Evolutionary conservation across 345 rosid species (phyloP).

Genomic region (Citropsis articulata): DNA sequence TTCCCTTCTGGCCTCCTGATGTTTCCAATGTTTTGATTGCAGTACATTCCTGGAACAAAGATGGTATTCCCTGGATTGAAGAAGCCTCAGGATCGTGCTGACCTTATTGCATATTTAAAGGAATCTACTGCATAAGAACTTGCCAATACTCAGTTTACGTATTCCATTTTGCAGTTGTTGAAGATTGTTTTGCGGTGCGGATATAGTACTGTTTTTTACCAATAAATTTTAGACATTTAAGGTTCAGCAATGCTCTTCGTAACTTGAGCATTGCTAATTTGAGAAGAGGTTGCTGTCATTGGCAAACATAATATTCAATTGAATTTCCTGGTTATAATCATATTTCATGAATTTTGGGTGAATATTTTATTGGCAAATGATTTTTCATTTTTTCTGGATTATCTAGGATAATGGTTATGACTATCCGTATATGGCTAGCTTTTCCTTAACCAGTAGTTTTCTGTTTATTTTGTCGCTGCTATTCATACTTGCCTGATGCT

Average conservation of each 20-base stretch:
- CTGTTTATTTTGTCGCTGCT: neutral
- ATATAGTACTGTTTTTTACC: conserved; percentile 21
- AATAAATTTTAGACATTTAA: conserved; percentile 26
- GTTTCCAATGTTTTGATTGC: conserved; percentile 19
- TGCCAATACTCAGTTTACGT: neutral
- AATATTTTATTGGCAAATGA: conserved; percentile 7
- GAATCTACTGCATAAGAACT: conserved; percentile 52
- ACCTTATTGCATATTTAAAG: conserved; percentile 92
- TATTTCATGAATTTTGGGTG: conserved; percentile 11
- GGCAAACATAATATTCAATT: conserved; percentile 14
- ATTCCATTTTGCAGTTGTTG: conserved; percentile 19
- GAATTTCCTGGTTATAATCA: neutral
- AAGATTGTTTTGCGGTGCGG: conserved; percentile 15
- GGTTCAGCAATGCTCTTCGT: conserved; percentile 21
- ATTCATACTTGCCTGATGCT: neutral
- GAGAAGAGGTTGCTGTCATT: conserved; percentile 9
- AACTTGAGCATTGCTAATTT: conserved; percentile 17
- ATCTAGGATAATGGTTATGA: neutral
- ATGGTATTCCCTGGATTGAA: conserved; percentile 98
- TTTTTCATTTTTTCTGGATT: neutral
- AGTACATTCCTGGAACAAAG: conserved; percentile 98
- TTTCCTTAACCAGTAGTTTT: neutral
- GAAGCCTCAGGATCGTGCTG: conserved; percentile 91
- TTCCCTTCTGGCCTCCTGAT: neutral
- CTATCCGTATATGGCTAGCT: neutral